Percentiles rank a stretch among this genome's conserved stretches.
Evolutionary conservation across 1,284 basidiomycete genomes (phyloP).

Genomic region (Cryptococcus maquisensis): DNA sequence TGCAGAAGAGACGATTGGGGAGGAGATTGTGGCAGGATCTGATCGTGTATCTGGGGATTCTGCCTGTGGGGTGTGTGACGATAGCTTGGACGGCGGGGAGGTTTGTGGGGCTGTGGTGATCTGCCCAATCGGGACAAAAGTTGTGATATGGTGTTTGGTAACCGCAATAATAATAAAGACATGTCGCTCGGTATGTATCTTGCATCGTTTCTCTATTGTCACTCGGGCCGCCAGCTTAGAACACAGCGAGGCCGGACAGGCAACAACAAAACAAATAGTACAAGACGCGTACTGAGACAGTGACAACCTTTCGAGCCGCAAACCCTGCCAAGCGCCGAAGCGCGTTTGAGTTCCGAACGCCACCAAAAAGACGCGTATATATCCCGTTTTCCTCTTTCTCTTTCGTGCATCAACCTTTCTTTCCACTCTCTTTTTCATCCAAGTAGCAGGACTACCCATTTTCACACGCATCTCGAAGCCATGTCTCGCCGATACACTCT

Average conservation of each 20-base stretch:
- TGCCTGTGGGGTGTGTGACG: constrained; percentile 41
- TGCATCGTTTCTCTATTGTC: too few relatives aligned
- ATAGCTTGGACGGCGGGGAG: constrained; percentile 43
- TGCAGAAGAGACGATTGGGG: constrained; percentile 47
- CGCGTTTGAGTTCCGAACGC: background rate
- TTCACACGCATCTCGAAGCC: background rate
- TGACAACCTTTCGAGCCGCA: too few relatives aligned
- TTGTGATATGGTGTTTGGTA: too few relatives aligned
- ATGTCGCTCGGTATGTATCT: too few relatives aligned
- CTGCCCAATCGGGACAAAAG: background rate
- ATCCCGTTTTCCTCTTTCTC: background rate
- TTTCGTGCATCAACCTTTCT: background rate
- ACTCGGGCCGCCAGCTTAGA: too few relatives aligned
- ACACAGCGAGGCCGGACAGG: too few relatives aligned
- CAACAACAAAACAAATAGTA: too few relatives aligned
- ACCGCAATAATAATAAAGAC: too few relatives aligned
- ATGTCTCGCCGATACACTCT: background rate
- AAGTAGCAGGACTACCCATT: background rate
- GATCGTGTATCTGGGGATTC: constrained; percentile 49
- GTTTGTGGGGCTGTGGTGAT: constrained; percentile 44
- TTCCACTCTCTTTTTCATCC: background rate
- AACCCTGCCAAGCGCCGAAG: too few relatives aligned
- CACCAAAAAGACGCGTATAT: background rate
- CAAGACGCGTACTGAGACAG: too few relatives aligned
- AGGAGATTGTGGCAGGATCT: constrained; percentile 50